phyloP scores from a whole-genome alignment of 306 rosid genomes.

The Cicer yamashitae region DNA sequence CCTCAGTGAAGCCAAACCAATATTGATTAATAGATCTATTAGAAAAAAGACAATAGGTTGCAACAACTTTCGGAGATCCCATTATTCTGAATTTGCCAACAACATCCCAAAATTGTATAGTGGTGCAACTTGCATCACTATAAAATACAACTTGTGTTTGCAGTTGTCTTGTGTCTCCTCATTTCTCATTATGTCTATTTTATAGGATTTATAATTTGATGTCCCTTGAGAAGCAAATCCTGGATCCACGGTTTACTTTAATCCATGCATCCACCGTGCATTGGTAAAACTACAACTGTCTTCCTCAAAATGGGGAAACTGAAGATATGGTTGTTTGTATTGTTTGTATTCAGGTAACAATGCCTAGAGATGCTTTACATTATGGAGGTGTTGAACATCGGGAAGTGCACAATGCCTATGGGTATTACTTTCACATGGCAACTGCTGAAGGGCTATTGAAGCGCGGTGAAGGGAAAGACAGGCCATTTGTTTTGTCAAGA shows the following conservation, averaged over 20 bases:
- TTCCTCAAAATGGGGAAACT: slow-evolving; percentile 29
- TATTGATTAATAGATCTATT: slow-evolving; percentile 29
- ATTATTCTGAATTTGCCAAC: not conserved
- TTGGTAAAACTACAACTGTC: slow-evolving; percentile 26
- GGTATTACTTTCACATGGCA: slow-evolving; percentile 98
- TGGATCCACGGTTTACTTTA: slow-evolving; percentile 29
- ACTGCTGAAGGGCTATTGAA: slow-evolving; percentile 82
- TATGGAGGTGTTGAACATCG: slow-evolving; percentile 81
- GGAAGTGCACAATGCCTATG: slow-evolving; percentile 92
- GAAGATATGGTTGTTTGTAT: slow-evolving; percentile 32
- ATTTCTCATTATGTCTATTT: slow-evolving; percentile 32
- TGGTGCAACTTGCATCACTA: not conserved
- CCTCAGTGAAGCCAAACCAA: slow-evolving; percentile 22
- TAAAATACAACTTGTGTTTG: not conserved
- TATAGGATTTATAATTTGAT: slow-evolving; percentile 12
- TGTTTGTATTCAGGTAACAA: slow-evolving; percentile 67
- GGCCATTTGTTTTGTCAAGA: slow-evolving; percentile 92
- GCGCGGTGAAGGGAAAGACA: slow-evolving; percentile 87
- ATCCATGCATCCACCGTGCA: slow-evolving; percentile 6
- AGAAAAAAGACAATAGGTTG: not conserved
- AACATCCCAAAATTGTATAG: not conserved
- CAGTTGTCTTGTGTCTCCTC: slow-evolving; percentile 5
- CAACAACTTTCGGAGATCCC: slow-evolving; percentile 10
- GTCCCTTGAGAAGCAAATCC: slow-evolving; percentile 23
- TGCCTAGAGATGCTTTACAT: slow-evolving; percentile 96